Conservation (phyloP, 352 stramenopile genomes). For the Peronospora farinosa region DNA sequence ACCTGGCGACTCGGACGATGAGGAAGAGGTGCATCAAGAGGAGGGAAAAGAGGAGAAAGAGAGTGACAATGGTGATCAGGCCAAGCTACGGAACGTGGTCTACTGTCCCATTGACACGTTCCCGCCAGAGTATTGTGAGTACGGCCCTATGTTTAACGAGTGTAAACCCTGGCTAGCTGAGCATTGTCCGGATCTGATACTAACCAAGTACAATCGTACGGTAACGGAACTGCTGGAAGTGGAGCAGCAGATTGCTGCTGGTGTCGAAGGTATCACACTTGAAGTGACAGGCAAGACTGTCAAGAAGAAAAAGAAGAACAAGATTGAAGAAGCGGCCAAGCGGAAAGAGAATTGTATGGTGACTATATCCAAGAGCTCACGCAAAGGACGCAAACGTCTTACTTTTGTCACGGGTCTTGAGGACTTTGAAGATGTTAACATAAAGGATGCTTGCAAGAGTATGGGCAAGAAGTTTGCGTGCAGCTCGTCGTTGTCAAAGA, state of each 20-base stretch:
- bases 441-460: slow-evolving; percentile 77
- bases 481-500: slow-evolving; percentile 74
- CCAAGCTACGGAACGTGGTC: slow-evolving; percentile 53
- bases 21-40: slow-evolving; percentile 42
- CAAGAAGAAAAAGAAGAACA: slow-evolving; percentile 83
- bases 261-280: slow-evolving; percentile 70
- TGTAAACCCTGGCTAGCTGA: slow-evolving; percentile 78
- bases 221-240: slow-evolving; percentile 67
- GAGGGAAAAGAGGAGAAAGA: slow-evolving; percentile 43
- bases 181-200: slow-evolving; percentile 59
- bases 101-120: slow-evolving; percentile 85
- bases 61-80: slow-evolving; percentile 29
- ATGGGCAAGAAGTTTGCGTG: slow-evolving; percentile 81
- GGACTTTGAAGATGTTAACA: slow-evolving; percentile 73
- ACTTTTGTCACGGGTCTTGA: slow-evolving; percentile 80
- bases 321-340: slow-evolving; percentile 71
- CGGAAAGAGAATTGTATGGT: slow-evolving; percentile 62
- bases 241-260: slow-evolving; percentile 72
- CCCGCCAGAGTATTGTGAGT: slow-evolving; percentile 82
- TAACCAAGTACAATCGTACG: slow-evolving; percentile 84
- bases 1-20: slow-evolving; percentile 62
- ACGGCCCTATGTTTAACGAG: slow-evolving; percentile 79
- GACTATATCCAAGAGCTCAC: slow-evolving; percentile 62
- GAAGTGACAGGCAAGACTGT: slow-evolving; percentile 63
- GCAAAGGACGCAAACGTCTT: slow-evolving; percentile 73